Conservation (phyloP, 345 rosid genomes). For the Citrus hindsii region DNA sequence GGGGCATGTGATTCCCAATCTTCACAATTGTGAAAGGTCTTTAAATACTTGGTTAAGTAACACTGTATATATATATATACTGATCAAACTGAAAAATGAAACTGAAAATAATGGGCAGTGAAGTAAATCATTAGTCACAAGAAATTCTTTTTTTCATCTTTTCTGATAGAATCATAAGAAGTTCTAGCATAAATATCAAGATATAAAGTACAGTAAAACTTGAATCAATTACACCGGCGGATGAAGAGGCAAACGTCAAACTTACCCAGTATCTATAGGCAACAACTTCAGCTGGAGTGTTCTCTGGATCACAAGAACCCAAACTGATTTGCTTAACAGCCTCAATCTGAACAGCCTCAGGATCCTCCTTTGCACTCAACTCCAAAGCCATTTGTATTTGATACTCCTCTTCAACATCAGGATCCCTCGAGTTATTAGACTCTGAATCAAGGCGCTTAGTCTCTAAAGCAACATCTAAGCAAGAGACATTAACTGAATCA, state of each 20-base stretch:
- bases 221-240: neutral
- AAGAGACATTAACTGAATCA: conserved; percentile 39
- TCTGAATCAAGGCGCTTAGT: conserved; percentile 48
- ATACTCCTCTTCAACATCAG: conserved; percentile 81
- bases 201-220: neutral
- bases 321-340: conserved; percentile 93
- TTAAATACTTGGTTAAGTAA: neutral
- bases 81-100: neutral
- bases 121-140: neutral
- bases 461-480: conserved; percentile 39
- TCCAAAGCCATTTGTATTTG: conserved; percentile 92
- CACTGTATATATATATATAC: neutral
- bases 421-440: conserved; percentile 60
- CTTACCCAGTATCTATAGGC: conserved; percentile 95
- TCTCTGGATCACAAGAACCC: conserved; percentile 70
- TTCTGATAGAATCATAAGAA: neutral
- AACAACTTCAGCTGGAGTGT: conserved; percentile 86
- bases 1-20: neutral
- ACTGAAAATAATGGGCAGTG: neutral
- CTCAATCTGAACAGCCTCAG: conserved; percentile 97
- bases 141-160: neutral
- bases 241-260: conserved; percentile 16
- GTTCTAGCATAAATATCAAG: conserved; percentile 1
- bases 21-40: neutral
- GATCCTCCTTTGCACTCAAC: conserved; percentile 96